Base-by-base conservation (phyloP, 305 asterid genomes). In the Ajuga reptans region DNA sequence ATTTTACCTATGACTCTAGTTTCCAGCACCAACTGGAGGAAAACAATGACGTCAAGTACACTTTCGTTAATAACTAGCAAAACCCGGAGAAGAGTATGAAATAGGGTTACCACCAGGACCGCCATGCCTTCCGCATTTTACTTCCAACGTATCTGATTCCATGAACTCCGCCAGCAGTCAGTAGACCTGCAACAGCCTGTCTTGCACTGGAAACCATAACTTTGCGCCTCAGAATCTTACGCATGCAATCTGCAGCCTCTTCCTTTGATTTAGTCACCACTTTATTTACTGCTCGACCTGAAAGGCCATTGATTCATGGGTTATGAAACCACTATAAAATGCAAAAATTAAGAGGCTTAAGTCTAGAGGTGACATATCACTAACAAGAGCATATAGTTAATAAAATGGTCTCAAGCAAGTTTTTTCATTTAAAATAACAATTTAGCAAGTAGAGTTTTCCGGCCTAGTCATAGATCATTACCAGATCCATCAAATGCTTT, bases 171-270 rank as follows among this genome's bases (percentile, higher is more conserved):
- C 97, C 96, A 53, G 57, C 85, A 18, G 91, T 87, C 73, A 91
- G 37, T 47, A 91, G 78, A 68, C 97, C 97, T 9, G 95, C 96
- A 59, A 83, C 83, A 3, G 91, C 92, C 68, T 91, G 97, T 68
- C 97, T 91, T 56, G 88, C 86, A 71, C 97, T 91, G n/a, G 90
- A 91, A 82, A 82, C 77, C 95, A 77, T 83, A 7, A 91, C 96
- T 76, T 79, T 79, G 49, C 75, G 84, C 47, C 91, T 84, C 73
- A 91, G 75, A 66, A 84, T 78, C 80, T 70, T 91, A 54, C 57
- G 81, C 78, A 83, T 49, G 73, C 86, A 83, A 73, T 82, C 80
- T 50, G 91, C 91, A 72, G 88, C 92, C 80, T 81, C 88, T 41
- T 74, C 86, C 84, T 77, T 88, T 3, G 90, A 85, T 43, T 51